Evolutionary conservation across 768 basidiomycete species (phyloP).

Genomic region (Podaxis sp.): DNA sequence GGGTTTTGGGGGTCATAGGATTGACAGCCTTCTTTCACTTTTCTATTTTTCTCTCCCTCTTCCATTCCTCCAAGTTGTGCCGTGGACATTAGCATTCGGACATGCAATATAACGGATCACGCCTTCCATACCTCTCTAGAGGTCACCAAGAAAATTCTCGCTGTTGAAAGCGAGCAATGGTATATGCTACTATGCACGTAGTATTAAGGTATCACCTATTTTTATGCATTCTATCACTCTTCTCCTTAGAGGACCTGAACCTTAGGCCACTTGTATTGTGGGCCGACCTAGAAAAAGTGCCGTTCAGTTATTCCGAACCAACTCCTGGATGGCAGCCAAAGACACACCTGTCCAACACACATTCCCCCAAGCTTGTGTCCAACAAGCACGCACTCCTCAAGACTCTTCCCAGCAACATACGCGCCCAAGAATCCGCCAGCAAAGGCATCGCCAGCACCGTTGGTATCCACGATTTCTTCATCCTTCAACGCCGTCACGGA

Average conservation of each 20-base stretch:
- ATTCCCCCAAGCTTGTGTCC: slow-evolving; percentile 88
- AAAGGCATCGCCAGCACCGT: slow-evolving; percentile 97
- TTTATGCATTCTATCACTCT: background rate
- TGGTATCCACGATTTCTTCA: slow-evolving; percentile 88
- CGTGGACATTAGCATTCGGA: slow-evolving; percentile 1
- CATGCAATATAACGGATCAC: background rate
- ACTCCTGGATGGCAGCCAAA: slow-evolving; percentile 1
- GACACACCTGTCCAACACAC: slow-evolving; percentile 75
- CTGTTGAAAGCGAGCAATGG: slow-evolving; percentile 14
- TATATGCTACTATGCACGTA: slow-evolving; percentile 12
- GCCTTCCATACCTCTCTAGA: background rate
- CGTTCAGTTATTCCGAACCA: background rate
- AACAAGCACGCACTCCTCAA: slow-evolving; percentile 76
- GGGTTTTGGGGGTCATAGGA: background rate
- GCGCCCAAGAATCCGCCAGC: slow-evolving; percentile 95
- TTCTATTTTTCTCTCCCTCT: background rate
- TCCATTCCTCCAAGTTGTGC: background rate
- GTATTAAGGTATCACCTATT: slow-evolving; percentile 14
- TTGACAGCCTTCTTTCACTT: background rate
- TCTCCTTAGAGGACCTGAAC: slow-evolving; percentile 37
- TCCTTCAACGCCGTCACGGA: slow-evolving; percentile 56
- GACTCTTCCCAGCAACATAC: slow-evolving; percentile 69
- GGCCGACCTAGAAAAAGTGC: slow-evolving; percentile 39
- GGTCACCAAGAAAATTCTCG: background rate
- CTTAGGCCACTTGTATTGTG: slow-evolving; percentile 55